Evolutionary conservation across 768 basidiomycete species (phyloP), one percentile per base, ranked within the genome.

Genomic region (Mycena rosella): DNA sequence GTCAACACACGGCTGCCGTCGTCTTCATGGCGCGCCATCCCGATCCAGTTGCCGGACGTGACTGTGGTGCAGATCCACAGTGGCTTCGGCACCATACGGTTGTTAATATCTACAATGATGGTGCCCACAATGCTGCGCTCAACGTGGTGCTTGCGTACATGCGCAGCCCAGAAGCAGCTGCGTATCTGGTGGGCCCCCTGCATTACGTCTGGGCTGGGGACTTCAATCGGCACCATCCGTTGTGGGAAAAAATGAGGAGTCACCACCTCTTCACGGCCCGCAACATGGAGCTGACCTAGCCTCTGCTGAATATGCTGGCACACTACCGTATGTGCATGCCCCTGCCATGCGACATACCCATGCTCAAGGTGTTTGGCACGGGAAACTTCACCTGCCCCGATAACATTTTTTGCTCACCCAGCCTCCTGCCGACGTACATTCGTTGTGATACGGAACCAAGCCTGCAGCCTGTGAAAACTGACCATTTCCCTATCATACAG

Each of bases 391-490:
- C 78, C 9, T 15, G 17, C 4, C 38, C 38, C 2, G 84, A 87
- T 72, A 87, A 87, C 54, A 79, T 87, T 0, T 87, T 82, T 65
- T 65, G 71, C 29, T 68, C 78, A 5, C 42, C 49, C 0, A 36
- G 59, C 0, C 54, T 80, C 0, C 34, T 65, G 0, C 68, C 77
- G 0, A 6, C 22, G 0, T 44, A 83, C 1, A 66, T 77, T 9
- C 5, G 48, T 3, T 86, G 84, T 67, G 54, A 74, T 10, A 73
- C 73, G 0, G 47, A 59, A 3, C 72, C 68, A 1, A 63, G 3
- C 1, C n/a, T 24, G 15, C 2, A 10, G n/a, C n/a, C n/a, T n/a
- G n/a, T n/a, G n/a, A n/a, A n/a, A n/a, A n/a, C n/a, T n/a, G n/a
- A n/a, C n/a, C 38, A 40, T 18, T 14, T 79, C 57, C 84, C 81